Evolutionary conservation across 2,329 filamentous ascomycete genomes (phyloP), one percentile per base, ranked within the genome.

Genomic region (Leptographium procerum): DNA sequence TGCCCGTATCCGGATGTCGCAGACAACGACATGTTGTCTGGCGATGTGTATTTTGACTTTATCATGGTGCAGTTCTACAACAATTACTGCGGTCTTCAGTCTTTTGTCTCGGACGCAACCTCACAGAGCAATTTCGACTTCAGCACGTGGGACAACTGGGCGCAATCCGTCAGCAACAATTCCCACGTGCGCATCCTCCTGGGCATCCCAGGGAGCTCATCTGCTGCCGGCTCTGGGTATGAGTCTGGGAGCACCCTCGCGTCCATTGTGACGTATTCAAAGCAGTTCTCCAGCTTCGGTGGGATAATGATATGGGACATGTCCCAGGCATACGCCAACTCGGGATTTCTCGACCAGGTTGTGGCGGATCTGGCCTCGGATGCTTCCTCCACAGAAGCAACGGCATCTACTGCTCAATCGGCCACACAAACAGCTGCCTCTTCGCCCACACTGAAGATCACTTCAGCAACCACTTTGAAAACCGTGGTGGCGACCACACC

Each of bases 301-400:
- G 85, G 85, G 33, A 76, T 84, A 31, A 86, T 87, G 84, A 75
- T 86, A 71, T 87, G 84, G 85, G 85, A 88, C 68, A 80, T 80
- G 70, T 80, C 74, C 33, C 82, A 85, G 71, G 74, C 80, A 2
- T 83, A 77, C 62, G 69, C 71, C n/a, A 86, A 86, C 68, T 36
- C 63, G 2, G 82, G 81, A 1, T 85, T 83, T 66, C 70, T 86
- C 57, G 68, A 70, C 29, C 67, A 71, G 43, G 70, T 84, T 4
- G 67, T 69, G 63, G 59, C 65, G 36, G 66, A 70, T 58, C 65
- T 58, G 3, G 29, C 26, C 6, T 57, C 62, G 36, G 33, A 10
- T 1, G n/a, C 19, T 7, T 54, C 52, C 22, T 40, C 53, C 16
- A 45, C 56, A 28, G 26, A 60, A 1, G 58, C 58, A 4, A 26